Conservation (phyloP, 208 protist genomes). For the Trypanosoma scelopori region DNA sequence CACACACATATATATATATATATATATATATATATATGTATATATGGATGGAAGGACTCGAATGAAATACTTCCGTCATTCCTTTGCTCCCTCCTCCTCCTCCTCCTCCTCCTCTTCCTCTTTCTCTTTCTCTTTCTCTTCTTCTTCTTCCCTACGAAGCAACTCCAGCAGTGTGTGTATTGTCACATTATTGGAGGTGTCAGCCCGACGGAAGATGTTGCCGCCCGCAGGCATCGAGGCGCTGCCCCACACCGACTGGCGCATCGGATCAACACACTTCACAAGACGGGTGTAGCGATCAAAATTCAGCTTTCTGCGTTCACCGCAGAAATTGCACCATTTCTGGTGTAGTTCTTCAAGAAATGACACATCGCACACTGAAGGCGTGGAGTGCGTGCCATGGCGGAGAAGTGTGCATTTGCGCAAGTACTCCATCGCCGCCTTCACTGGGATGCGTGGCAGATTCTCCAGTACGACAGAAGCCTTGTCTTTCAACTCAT, state of each 20-base stretch:
- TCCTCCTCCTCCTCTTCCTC: too few species aligned
- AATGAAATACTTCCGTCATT: too few species aligned
- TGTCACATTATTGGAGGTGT: slow-evolving; percentile 2
- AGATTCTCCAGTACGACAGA: slow-evolving; percentile 22
- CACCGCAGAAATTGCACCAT: slow-evolving; percentile 10
- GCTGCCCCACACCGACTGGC: slow-evolving; percentile 22
- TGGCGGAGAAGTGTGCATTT: slow-evolving; percentile 40
- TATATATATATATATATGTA: too few species aligned
- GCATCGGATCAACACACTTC: slow-evolving; percentile 12
- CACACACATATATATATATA: too few species aligned
- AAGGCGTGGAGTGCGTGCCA: slow-evolving; percentile 25
- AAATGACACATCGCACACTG: not conserved
- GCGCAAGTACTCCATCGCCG: slow-evolving; percentile 47
- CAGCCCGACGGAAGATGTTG: slow-evolving; percentile 4
- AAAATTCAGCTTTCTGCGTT: not conserved
- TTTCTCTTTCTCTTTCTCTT: not conserved
- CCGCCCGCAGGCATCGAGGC: slow-evolving; percentile 4
- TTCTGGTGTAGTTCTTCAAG: slow-evolving; percentile 4
- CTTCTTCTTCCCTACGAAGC: not conserved
- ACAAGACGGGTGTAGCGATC: slow-evolving; percentile 1
- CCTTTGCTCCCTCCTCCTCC: too few species aligned
- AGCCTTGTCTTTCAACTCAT: slow-evolving; percentile 16
- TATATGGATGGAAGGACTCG: too few species aligned
- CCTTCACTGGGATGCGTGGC: slow-evolving; percentile 33
- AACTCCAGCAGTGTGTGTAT: slow-evolving; percentile 15